Percentiles rank a stretch among this genome's conserved stretches.
These are phyloP conservation scores for Cytospora piceicola DNA, from an alignment of 2,329 filamentous ascomycete species.

Conservation along the genomic window DNA sequence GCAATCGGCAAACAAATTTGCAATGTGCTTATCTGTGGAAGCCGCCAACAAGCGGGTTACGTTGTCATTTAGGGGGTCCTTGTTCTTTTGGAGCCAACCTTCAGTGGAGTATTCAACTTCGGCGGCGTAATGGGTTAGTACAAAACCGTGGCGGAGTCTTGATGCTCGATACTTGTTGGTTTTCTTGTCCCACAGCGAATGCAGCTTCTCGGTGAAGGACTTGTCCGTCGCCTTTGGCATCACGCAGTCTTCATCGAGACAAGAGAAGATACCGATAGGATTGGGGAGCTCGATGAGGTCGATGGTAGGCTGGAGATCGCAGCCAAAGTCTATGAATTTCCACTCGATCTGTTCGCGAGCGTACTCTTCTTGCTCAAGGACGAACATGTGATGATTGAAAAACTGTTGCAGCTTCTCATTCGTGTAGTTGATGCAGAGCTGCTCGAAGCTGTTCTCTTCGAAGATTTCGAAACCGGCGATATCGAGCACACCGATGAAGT, in stretches of 20 bases:
- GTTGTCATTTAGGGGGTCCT: constrained; percentile 97
- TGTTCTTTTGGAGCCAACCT: constrained; percentile 98
- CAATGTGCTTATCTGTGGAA: constrained; percentile 82
- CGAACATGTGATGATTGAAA: constrained; percentile 99
- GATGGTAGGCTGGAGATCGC: constrained; percentile 95
- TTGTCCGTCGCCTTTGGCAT: constrained; percentile 99
- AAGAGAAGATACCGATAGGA: constrained; percentile 98
- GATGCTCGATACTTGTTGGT: constrained; percentile 90
- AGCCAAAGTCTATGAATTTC: constrained; percentile 99
- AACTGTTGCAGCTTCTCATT: constrained; percentile 99
- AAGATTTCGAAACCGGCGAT: constrained; percentile 99
- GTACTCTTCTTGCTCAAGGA: constrained; percentile 97
- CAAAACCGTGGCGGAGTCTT: constrained; percentile 86
- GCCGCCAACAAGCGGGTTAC: constrained; percentile 84
- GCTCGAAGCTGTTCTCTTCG: constrained; percentile 97
- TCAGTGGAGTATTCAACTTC: constrained; percentile 97
- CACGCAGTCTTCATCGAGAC: constrained; percentile 94
- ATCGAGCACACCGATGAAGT: constrained; percentile 97
- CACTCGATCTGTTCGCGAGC: constrained; percentile 97
- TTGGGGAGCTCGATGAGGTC: constrained; percentile 96
- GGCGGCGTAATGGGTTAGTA: constrained; percentile 95
- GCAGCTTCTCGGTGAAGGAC: constrained; percentile 96
- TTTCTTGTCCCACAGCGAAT: constrained; percentile 95
- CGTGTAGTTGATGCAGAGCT: constrained; percentile 99
- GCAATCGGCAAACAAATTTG: constrained; percentile 85